Evolutionary conservation across 306 rosid species (phyloP).

Genomic region (Urtica urens): DNA sequence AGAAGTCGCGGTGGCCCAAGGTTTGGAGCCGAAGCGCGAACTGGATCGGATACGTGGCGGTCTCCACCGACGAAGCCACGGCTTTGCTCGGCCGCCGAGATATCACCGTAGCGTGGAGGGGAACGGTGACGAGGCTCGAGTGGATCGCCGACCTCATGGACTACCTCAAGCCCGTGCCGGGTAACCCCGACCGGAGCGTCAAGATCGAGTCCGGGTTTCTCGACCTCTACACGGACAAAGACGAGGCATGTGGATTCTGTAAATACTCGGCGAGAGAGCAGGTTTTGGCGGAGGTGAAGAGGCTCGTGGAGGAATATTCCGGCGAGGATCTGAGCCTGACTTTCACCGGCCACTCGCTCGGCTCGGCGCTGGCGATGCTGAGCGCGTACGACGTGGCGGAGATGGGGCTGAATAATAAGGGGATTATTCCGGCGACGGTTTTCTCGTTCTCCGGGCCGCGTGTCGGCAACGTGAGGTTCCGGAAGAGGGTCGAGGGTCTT

Average conservation of each 20-base stretch:
- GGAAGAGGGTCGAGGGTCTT: slow-evolving; percentile 44
- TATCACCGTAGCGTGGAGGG: slow-evolving; percentile 60
- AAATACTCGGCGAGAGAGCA: slow-evolving; percentile 59
- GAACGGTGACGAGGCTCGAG: slow-evolving; percentile 62
- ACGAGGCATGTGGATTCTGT: slow-evolving; percentile 37
- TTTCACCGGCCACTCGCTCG: slow-evolving; percentile 68
- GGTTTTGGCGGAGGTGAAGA: slow-evolving; percentile 40
- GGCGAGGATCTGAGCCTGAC: slow-evolving; percentile 61
- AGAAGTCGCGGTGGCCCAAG: slow-evolving; percentile 60
- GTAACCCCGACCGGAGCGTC: slow-evolving; percentile 32
- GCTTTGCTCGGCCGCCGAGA: slow-evolving; percentile 52
- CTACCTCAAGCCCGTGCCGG: slow-evolving; percentile 37
- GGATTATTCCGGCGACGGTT: slow-evolving; percentile 30
- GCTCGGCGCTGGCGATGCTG: slow-evolving; percentile 59
- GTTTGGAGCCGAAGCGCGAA: slow-evolving; percentile 72
- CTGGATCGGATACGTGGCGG: slow-evolving; percentile 86
- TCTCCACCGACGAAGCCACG: slow-evolving; percentile 38
- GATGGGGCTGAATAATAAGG: slow-evolving; percentile 46
- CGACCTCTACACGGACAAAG: slow-evolving; percentile 64
- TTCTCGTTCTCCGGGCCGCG: slow-evolving; percentile 74
- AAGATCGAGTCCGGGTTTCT: slow-evolving; percentile 72
- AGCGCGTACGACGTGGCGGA: slow-evolving; percentile 64
- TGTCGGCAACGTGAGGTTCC: slow-evolving; percentile 66
- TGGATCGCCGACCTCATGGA: slow-evolving; percentile 65
- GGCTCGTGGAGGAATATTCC: slow-evolving; percentile 28